Conservation (phyloP, 192 early-diverging fungal genomes). For the Backusella macrospora region DNA sequence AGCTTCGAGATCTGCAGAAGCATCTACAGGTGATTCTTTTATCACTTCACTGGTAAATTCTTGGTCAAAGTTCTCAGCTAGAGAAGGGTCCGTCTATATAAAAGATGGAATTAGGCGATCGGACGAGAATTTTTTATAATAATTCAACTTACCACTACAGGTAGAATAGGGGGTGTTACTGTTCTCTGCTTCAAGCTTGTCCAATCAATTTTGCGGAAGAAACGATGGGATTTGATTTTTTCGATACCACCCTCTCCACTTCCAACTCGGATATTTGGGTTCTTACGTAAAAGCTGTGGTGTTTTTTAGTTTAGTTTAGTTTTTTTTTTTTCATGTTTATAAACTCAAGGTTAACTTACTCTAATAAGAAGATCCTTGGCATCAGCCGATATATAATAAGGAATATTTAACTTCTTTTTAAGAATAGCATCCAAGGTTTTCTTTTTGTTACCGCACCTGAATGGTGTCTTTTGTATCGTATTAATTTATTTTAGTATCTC, state of each 20-base stretch:
- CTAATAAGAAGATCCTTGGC: slow-evolving; percentile 79
- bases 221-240: slow-evolving; percentile 65
- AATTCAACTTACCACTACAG: slow-evolving; percentile 49
- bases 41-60: slow-evolving; percentile 70
- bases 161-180: slow-evolving; percentile 70
- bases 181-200: slow-evolving; percentile 53
- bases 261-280: slow-evolving; percentile 53
- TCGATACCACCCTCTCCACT: slow-evolving; percentile 51
- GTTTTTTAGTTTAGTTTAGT: not conserved
- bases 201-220: slow-evolving; percentile 81
- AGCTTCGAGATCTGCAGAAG: slow-evolving; percentile 20
- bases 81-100: slow-evolving; percentile 54
- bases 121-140: not conserved
- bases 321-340: not conserved
- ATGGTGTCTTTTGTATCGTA: slow-evolving; percentile 55
- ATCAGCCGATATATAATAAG: slow-evolving; percentile 77
- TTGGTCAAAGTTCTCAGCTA: slow-evolving; percentile 80
- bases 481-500: not conserved
- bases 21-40: slow-evolving; percentile 51
- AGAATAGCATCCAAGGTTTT: slow-evolving; percentile 85
- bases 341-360: slow-evolving; percentile 26
- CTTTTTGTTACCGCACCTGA: slow-evolving; percentile 77
- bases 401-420: slow-evolving; percentile 79
- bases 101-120: not conserved
- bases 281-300: slow-evolving; percentile 51